Percentiles rank a stretch among this genome's conserved stretches.
These are phyloP conservation scores for Sicyos edulis DNA, from an alignment of 306 rosid genomes.

Conservation along the genomic window DNA sequence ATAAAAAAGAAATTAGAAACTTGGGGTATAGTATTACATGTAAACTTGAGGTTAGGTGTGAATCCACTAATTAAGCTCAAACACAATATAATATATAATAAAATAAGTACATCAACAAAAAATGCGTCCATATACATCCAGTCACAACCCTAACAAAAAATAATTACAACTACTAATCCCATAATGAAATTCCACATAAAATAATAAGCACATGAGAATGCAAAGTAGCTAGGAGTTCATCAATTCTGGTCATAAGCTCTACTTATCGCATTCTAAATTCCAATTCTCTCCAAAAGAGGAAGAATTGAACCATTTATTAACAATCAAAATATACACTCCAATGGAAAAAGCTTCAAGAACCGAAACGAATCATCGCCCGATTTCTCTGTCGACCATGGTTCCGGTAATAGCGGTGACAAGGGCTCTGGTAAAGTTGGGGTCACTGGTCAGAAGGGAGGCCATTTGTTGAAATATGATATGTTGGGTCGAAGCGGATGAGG, in stretches of 20 bases:
- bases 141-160: no score
- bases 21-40: background rate
- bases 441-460: conserved; percentile 65
- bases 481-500: background rate
- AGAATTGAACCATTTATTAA: background rate
- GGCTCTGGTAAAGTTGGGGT: conserved; percentile 47
- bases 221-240: background rate
- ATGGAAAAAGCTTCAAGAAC: background rate
- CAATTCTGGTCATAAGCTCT: background rate
- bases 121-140: background rate
- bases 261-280: background rate
- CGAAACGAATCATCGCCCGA: background rate
- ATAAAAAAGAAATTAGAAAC: no score
- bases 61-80: background rate
- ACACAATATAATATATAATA: background rate
- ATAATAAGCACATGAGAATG: background rate
- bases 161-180: no score
- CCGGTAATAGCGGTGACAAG: conserved; percentile 52
- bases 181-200: background rate
- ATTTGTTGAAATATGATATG: conserved; percentile 55
- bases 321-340: background rate
- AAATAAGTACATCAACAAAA: background rate
- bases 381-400: background rate
- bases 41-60: background rate
- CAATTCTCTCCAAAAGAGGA: background rate